Evolutionary conservation across 805 yeast species (phyloP), one percentile per base, ranked within the genome.

Genomic region (Lipomyces lipofer): DNA sequence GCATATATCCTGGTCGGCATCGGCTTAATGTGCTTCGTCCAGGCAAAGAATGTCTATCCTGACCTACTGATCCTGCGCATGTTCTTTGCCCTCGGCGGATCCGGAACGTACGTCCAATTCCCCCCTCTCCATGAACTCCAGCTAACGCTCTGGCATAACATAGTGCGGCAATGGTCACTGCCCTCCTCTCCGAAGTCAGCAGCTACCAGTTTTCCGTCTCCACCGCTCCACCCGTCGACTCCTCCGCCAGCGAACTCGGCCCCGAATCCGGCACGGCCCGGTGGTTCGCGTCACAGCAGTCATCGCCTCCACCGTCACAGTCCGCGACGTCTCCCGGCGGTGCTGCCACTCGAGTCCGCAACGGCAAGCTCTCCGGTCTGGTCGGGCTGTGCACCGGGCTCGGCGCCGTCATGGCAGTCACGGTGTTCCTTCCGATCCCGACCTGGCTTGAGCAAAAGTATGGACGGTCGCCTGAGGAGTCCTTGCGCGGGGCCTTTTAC

Each of bases 381-480:
- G 75, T 85, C 40, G 91, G 91, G 1, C 67, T 82, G 13, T 71
- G 78, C 46, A 75, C 86, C 15, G 89, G 89, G 0, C 64, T 81
- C 15, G 90, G 90, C 46, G 90, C 89, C 1, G 75, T 85, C 1
- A 78, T 82, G 56, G 76, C 88, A 0, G 88, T 83, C 0, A 64
- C 78, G 1, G 67, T 76, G 38, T 75, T 81, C 39, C 67, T 85
- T 19, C 78, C 88, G 12, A 67, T 85, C 19, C 88, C 89, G 0
- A 75, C 79, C 1, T 71, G 68, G 54, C 71, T 81, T 53, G 78
- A 77, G 10, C 64, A 69, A 17, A 58, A 63, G 9, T 72, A 69
- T 46, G 49, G 29, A 7, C 63, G 68, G 30, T 52, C 63, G 12
- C 76, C 81, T 15, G 76, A 78, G 6, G 67, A 63, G 4, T 78